Base-by-base conservation (phyloP, 257 asterid genomes). In the Verbascum thapsus region DNA sequence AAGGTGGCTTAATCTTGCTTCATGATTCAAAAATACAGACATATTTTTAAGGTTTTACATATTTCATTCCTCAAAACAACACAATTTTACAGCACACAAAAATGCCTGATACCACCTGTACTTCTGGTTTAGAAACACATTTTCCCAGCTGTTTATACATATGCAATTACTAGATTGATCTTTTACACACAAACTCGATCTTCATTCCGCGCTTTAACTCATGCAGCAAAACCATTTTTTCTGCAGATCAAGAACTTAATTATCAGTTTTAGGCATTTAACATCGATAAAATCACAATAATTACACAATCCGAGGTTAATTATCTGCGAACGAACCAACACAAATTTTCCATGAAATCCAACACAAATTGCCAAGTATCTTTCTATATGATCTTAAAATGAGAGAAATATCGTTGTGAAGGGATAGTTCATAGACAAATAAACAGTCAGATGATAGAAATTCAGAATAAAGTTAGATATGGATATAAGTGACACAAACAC, bases 141-240 rank as follows among this genome's bases (percentile, higher is more conserved):
- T 47, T n/a, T 45, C 74, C 17, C 64, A 58, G 53, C 69, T 61
- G 66, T 67, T 72, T 63, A 72, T 78, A 65, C 72, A 70, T 76
- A 74, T 64, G 71, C 72, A 57, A 66, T 73, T 63, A n/a, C 71
- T 49, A 69, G 64, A 65, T 74, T 61, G 45, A 71, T 73, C 76
- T 76, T 67, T 59, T 55, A 77, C 66, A 64, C 63, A 20, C 10
- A 47, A 55, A 67, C 39, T 53, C 15, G 59, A 50, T 79, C 79
- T 79, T 70, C 82, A 71, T 62, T 81, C 81, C 16, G 80, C 79
- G 51, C 60, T 73, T 10, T 83, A 83, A 58, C 76, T 73, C 78
- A 81, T 67, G 78, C 95, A 86, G 85, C 91, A 84, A 63, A 81
- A 73, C 95, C 95, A 86, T 57, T 84, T 86, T 56, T 84, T 84